phyloP scores from a whole-genome alignment of 805 yeast species.

The Suhomyces kilbournensis region DNA sequence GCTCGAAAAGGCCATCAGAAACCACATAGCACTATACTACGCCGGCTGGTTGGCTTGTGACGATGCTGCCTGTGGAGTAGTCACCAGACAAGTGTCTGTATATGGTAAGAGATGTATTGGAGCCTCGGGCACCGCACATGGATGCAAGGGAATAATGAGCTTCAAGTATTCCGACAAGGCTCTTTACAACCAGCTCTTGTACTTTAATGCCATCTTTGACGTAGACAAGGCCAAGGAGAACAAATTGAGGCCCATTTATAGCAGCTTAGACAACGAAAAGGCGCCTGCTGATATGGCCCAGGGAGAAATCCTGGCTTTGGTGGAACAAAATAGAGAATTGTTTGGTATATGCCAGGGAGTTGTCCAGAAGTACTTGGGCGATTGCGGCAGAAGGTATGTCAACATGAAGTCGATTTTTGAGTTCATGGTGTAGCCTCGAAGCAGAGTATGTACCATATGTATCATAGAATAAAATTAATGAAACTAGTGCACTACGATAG shows the following conservation, averaged over 20 bases:
- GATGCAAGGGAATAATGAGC: conserved; percentile 78
- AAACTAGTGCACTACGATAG: no score
- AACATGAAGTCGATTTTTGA: conserved; percentile 80
- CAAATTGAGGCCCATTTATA: conserved; percentile 53
- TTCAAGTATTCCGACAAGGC: conserved; percentile 74
- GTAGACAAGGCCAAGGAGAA: conserved; percentile 68
- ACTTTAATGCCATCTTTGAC: conserved; percentile 76
- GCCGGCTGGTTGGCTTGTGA: conserved; percentile 86
- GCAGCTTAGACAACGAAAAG: conserved; percentile 23
- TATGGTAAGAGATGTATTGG: conserved; percentile 86
- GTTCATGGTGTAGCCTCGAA: conserved; percentile 36
- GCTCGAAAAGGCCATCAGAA: conserved; percentile 68
- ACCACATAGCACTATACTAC: conserved; percentile 71
- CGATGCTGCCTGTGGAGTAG: conserved; percentile 75
- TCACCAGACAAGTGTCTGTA: conserved; percentile 82
- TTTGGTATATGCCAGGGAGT: conserved; percentile 55
- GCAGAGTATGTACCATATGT: not conserved
- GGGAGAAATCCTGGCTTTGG: conserved; percentile 67
- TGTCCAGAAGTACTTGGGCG: conserved; percentile 67
- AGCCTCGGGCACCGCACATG: conserved; percentile 54
- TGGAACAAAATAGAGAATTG: conserved; percentile 71
- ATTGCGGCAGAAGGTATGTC: conserved; percentile 87
- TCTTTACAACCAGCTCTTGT: conserved; percentile 81
- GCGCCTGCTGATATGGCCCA: conserved; percentile 33
- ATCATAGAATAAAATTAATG: not conserved